Conservation (phyloP, 331 rosid species). For the Erythrophleum ivorense region DNA sequence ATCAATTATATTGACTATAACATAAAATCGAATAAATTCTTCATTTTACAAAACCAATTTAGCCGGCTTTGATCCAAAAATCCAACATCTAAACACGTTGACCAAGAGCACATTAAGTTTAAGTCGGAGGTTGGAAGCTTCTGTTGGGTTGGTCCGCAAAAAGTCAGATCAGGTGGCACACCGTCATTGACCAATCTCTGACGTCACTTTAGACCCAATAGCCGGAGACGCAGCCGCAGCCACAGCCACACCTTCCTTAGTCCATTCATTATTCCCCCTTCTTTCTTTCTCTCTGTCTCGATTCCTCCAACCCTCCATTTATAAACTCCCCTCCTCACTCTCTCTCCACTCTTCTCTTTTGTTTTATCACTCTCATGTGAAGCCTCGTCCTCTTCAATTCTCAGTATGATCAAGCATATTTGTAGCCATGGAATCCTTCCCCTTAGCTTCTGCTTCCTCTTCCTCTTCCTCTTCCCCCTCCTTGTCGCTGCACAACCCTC, state of each 20-base stretch:
- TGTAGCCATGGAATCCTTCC: background rate
- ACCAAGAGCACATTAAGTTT: background rate
- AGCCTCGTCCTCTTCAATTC: background rate
- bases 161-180: background rate
- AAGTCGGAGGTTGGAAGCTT: conserved; percentile 22
- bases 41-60: no score
- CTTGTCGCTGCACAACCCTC: conserved; percentile 47
- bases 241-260: background rate
- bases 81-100: background rate
- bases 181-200: conserved; percentile 25
- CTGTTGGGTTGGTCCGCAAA: background rate
- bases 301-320: background rate
- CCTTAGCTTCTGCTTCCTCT: background rate
- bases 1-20: no score
- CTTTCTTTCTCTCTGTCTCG: background rate
- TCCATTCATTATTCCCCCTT: background rate
- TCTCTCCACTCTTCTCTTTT: background rate
- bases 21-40: no score
- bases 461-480: conserved; percentile 27
- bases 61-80: no score
- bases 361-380: background rate
- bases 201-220: background rate
- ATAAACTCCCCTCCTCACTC: conserved; percentile 15
- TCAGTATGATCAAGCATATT: background rate
- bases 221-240: background rate